Evolutionary conservation across 2,329 filamentous ascomycete species (phyloP).

Genomic region (Xylaria sp.): DNA sequence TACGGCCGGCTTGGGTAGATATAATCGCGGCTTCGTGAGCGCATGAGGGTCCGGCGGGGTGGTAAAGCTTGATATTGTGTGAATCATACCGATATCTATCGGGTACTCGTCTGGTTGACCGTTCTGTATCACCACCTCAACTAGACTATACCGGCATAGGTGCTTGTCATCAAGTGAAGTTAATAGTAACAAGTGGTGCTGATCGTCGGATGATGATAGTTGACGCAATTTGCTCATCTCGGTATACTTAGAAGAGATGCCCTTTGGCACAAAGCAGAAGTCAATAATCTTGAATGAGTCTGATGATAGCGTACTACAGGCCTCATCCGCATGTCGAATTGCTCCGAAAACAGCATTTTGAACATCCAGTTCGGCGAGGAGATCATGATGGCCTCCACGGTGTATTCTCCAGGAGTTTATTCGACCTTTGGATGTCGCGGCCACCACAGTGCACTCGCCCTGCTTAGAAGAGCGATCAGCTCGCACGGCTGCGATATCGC

Average conservation of each 20-base stretch:
- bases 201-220: slow-evolving; percentile 61
- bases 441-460: slow-evolving; percentile 86
- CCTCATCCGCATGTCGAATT: slow-evolving; percentile 66
- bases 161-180: slow-evolving; percentile 65
- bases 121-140: slow-evolving; percentile 74
- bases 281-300: slow-evolving; percentile 81
- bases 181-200: slow-evolving; percentile 71
- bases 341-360: slow-evolving; percentile 72
- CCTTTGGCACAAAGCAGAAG: slow-evolving; percentile 75
- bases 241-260: slow-evolving; percentile 61
- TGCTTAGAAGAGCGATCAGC: slow-evolving; percentile 77
- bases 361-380: slow-evolving; percentile 77
- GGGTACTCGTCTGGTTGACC: slow-evolving; percentile 51
- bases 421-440: slow-evolving; percentile 79
- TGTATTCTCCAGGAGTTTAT: slow-evolving; percentile 90
- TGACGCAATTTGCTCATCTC: slow-evolving; percentile 64
- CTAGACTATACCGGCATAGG: slow-evolving; percentile 74
- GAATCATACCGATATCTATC: slow-evolving; percentile 71
- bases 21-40: slow-evolving; percentile 69
- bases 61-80: slow-evolving; percentile 74
- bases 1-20: slow-evolving; percentile 81
- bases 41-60: slow-evolving; percentile 60
- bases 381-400: slow-evolving; percentile 83
- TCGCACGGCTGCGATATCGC: slow-evolving; percentile 83
- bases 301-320: slow-evolving; percentile 60